Conservation (phyloP, 2,329 filamentous ascomycete genomes). For the Ophiosphaerella narmari region DNA sequence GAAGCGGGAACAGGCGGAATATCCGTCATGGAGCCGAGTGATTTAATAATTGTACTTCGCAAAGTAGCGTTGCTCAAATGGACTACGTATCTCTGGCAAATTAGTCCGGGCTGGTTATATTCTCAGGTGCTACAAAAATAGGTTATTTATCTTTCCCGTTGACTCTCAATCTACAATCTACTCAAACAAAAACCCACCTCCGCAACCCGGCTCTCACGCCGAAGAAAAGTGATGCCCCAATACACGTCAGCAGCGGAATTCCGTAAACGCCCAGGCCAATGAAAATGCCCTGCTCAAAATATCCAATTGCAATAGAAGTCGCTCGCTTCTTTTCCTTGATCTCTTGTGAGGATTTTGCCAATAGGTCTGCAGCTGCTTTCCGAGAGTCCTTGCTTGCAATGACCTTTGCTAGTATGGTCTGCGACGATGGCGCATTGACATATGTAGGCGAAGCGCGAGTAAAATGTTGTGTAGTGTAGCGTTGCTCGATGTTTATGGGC, state of each 20-base stretch:
- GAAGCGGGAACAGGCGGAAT: too few species aligned
- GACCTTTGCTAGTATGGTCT: slow-evolving; percentile 22
- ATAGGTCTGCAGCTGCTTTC: slow-evolving; percentile 15
- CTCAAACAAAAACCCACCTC: slow-evolving; percentile 19
- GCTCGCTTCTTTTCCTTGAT: slow-evolving; percentile 41
- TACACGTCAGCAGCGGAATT: slow-evolving; percentile 33
- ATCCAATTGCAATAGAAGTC: slow-evolving; percentile 35
- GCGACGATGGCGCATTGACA: slow-evolving; percentile 12
- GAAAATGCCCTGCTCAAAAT: slow-evolving; percentile 39
- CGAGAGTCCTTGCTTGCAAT: slow-evolving; percentile 14
- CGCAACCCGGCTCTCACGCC: slow-evolving; percentile 31
- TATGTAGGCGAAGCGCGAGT: slow-evolving; percentile 20
- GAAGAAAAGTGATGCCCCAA: slow-evolving; percentile 32
- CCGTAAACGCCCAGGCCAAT: slow-evolving; percentile 44
- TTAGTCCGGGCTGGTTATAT: too few species aligned
- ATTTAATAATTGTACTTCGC: too few species aligned
- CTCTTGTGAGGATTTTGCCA: slow-evolving; percentile 24
- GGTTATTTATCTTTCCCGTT: too few species aligned
- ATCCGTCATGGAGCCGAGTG: too few species aligned
- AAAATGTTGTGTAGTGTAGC: slow-evolving; percentile 29
- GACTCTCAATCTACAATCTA: too few species aligned
- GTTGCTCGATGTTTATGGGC: slow-evolving; percentile 18
- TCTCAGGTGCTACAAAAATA: too few species aligned
- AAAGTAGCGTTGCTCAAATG: too few species aligned
- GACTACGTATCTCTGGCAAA: too few species aligned